A percentile compares a stretch with the other conserved stretches of the same genome.
Conservation (phyloP, 371 early-diverging fungal species). For the Actinomucor elegans region DNA sequence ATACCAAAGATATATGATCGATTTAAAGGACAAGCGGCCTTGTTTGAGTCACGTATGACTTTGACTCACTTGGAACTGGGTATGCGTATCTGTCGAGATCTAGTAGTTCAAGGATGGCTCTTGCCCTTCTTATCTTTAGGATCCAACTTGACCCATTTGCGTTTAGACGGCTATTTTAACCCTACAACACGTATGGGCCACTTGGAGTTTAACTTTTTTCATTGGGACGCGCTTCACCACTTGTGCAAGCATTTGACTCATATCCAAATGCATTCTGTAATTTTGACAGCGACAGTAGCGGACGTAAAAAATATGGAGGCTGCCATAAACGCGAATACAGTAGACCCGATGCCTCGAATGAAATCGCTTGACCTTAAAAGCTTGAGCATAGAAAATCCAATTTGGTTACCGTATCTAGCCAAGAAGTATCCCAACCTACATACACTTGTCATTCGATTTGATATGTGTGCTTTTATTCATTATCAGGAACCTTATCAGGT, state of each 20-base stretch:
- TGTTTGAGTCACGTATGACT: neutral
- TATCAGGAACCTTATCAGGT: neutral
- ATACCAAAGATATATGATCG: slow-evolving; percentile 3
- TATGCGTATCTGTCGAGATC: slow-evolving; percentile 48
- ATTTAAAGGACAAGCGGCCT: neutral
- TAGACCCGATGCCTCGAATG: neutral
- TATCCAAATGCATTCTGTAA: neutral
- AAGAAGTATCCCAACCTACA: neutral
- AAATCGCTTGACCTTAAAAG: neutral
- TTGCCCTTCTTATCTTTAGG: neutral
- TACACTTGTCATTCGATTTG: neutral
- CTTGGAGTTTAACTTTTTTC: neutral
- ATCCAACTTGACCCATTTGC: slow-evolving; percentile 6
- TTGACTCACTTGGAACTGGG: slow-evolving; percentile 6
- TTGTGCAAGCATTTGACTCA: neutral
- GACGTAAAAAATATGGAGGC: neutral
- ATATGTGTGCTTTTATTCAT: slow-evolving; percentile 1
- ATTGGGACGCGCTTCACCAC: neutral
- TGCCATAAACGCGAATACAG: neutral
- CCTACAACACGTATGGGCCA: neutral
- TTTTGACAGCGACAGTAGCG: neutral
- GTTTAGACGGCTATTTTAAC: slow-evolving; percentile 6
- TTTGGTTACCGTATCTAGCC: slow-evolving; percentile 6
- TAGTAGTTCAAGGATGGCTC: slow-evolving; percentile 4
- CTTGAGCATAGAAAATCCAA: neutral